Conservation (phyloP, 371 early-diverging fungal species). For the Mortierella sp. region DNA sequence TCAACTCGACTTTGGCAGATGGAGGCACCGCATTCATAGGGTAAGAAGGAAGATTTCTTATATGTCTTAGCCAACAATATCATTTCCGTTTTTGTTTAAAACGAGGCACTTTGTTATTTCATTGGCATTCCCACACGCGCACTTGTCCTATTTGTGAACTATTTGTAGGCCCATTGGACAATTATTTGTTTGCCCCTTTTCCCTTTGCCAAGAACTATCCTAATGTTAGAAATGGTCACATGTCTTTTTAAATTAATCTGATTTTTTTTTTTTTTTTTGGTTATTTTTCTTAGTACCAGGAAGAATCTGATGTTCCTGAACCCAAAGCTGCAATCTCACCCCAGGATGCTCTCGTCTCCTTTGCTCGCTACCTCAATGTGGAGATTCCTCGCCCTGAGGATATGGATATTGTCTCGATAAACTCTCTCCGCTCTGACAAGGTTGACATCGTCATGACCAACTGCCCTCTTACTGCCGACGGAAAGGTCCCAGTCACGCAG, state of each 20-base stretch:
- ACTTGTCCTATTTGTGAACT: too few relatives aligned
- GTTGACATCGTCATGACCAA: conserved; percentile 58
- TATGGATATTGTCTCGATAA: conserved; percentile 39
- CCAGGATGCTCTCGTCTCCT: conserved; percentile 54
- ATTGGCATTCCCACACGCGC: too few relatives aligned
- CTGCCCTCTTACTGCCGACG: conserved; percentile 72
- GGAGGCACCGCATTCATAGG: neutral
- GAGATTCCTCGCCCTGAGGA: conserved; percentile 51
- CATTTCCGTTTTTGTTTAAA: too few relatives aligned
- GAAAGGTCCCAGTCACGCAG: conserved; percentile 65
- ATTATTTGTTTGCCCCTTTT: neutral
- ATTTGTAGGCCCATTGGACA: too few relatives aligned
- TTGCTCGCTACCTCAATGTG: conserved; percentile 52
- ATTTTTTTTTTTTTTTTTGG: too few relatives aligned
- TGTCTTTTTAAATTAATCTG: neutral
- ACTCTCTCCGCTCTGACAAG: conserved; percentile 46
- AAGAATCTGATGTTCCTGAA: neutral
- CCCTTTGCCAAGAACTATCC: neutral
- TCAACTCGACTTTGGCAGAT: conserved; percentile 44
- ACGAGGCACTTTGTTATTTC: too few relatives aligned
- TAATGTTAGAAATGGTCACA: neutral
- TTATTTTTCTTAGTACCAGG: too few relatives aligned
- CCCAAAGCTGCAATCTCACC: conserved; percentile 36
- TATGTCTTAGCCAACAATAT: too few relatives aligned
- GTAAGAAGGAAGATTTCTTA: too few relatives aligned